Evolutionary conservation across 768 basidiomycete species (phyloP).

Genomic region (Lentinula raphanica): DNA sequence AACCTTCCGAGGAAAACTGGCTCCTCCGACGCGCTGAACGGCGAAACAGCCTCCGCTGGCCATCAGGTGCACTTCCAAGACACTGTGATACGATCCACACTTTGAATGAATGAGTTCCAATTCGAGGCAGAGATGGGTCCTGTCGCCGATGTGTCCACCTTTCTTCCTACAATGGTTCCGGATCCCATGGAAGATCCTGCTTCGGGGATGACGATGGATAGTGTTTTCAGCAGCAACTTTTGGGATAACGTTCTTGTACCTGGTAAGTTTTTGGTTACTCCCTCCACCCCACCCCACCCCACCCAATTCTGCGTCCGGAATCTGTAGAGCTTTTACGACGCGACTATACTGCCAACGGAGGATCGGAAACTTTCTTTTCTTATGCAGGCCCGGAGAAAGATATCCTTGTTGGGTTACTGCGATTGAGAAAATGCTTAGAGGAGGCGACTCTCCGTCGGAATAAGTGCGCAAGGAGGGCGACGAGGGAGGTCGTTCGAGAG

Average conservation of each 20-base stretch:
- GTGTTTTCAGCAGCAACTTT: constrained; percentile 71
- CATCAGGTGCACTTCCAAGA: background rate
- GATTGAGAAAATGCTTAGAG: constrained; percentile 91
- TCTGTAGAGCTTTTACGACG: constrained; percentile 91
- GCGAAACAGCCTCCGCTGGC: background rate
- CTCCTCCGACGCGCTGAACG: background rate
- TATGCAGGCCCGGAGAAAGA: constrained; percentile 98
- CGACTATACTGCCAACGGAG: constrained; percentile 95
- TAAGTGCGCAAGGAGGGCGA: constrained; percentile 63
- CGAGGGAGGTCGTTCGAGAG: constrained; percentile 88
- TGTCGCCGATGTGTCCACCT: constrained; percentile 73
- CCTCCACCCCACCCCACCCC: constrained; percentile 70
- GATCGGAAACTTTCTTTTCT: constrained; percentile 99
- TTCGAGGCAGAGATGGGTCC: constrained; percentile 84
- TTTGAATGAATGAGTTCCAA: constrained; percentile 58
- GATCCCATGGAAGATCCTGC: constrained; percentile 34
- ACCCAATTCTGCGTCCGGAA: constrained; percentile 94
- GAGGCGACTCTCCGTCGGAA: constrained; percentile 95
- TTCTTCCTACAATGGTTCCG: constrained; percentile 83
- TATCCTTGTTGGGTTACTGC: constrained; percentile 89
- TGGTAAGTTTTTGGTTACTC: constrained; percentile 29
- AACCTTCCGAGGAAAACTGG: background rate
- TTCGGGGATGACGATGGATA: constrained; percentile 71
- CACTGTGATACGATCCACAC: constrained; percentile 21
- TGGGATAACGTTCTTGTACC: constrained; percentile 89